Percentiles rank a stretch among this genome's conserved stretches.
Evolutionary conservation across 1,284 basidiomycete species (phyloP).

Genomic region (Fomitopsis betulina): DNA sequence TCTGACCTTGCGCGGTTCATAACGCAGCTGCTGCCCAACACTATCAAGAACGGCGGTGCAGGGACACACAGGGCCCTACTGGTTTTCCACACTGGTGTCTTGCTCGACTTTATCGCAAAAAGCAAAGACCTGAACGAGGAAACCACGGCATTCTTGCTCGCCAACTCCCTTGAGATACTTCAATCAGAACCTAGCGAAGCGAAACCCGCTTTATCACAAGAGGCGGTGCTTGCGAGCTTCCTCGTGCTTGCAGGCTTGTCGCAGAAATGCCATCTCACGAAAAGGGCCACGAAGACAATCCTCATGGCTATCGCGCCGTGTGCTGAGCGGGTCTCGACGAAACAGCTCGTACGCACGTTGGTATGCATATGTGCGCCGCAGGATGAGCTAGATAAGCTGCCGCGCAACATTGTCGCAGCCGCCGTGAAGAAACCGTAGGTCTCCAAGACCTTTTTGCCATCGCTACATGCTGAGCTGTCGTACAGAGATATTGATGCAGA

Average conservation of each 20-base stretch:
- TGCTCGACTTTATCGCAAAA: constrained; percentile 76
- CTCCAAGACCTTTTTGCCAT: background rate
- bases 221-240: constrained; percentile 64
- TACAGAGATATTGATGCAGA: constrained; percentile 47
- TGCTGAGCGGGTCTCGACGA: constrained; percentile 41
- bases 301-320: constrained; percentile 50
- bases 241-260: constrained; percentile 66
- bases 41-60: constrained; percentile 42
- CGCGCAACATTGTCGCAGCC: constrained; percentile 35
- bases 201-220: constrained; percentile 32
- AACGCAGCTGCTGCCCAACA: constrained; percentile 55
- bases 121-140: constrained; percentile 56
- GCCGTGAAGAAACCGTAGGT: constrained; percentile 45
- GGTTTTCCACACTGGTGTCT: constrained; percentile 79
- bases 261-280: constrained; percentile 53
- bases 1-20: constrained; percentile 74
- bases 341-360: constrained; percentile 54
- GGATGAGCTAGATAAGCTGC: constrained; percentile 42
- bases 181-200: constrained; percentile 27
- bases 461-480: constrained; percentile 11
- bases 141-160: constrained; percentile 54
- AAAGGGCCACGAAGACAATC: constrained; percentile 54
- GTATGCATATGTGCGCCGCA: constrained; percentile 60
- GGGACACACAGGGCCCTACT: constrained; percentile 70
- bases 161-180: constrained; percentile 57